phyloP scores from a whole-genome alignment of 306 rosid genomes.

The Mimosa bimucronata region DNA sequence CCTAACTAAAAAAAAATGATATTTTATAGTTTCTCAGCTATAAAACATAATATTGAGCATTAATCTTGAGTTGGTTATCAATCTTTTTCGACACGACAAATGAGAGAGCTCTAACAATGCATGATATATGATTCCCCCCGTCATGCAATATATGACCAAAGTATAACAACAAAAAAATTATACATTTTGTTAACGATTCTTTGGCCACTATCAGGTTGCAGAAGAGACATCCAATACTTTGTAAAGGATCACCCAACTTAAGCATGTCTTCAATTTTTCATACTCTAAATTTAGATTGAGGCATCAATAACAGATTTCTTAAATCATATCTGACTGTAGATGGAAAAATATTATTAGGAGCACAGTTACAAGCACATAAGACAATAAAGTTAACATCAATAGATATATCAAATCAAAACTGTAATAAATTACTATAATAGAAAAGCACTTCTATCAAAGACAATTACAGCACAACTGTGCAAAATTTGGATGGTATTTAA shows the following conservation, averaged over 20 bases:
- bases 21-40: too few species aligned
- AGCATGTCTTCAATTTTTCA: conserved; percentile 8
- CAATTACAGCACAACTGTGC: background rate
- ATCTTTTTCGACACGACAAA: background rate
- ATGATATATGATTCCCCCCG: background rate
- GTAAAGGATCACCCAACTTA: conserved; percentile 15
- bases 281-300: background rate
- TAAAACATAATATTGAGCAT: too few species aligned
- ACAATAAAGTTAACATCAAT: background rate
- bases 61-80: background rate
- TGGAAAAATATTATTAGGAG: background rate
- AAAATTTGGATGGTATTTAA: background rate
- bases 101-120: background rate
- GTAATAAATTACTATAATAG: background rate
- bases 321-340: background rate
- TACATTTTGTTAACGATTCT: conserved; percentile 33
- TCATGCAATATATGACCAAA: background rate
- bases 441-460: background rate
- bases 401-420: background rate
- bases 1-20: too few species aligned
- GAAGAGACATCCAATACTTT: background rate
- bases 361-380: background rate
- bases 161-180: background rate
- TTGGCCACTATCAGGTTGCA: conserved; percentile 8
- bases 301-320: background rate